phyloP scores from a whole-genome alignment of 1,284 basidiomycete species.

The Trichosporon sp. region DNA sequence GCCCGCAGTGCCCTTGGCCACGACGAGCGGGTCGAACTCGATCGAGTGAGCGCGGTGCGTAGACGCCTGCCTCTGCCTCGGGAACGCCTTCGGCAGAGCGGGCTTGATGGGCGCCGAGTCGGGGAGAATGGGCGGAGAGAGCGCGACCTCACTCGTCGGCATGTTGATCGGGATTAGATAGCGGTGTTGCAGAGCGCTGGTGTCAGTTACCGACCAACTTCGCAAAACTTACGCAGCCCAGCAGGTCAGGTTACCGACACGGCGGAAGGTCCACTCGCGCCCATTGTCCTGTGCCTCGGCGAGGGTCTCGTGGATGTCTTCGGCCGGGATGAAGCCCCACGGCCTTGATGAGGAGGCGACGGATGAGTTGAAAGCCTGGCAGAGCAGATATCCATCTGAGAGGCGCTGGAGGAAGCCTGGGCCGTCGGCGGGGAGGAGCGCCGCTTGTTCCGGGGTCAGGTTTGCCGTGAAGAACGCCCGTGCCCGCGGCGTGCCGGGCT shows the following conservation, averaged over 20 bases:
- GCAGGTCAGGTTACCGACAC: conserved; percentile 51
- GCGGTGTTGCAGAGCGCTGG: conserved; percentile 49
- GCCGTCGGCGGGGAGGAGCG: conserved; percentile 35
- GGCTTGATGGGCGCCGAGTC: conserved; percentile 27
- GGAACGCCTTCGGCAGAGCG: conserved; percentile 18
- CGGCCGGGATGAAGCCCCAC: conserved; percentile 54
- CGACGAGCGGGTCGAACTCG: conserved; percentile 50
- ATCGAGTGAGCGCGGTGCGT: conserved; percentile 25
- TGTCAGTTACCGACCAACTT: not conserved
- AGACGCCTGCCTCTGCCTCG: not conserved
- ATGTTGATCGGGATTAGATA: conserved; percentile 49
- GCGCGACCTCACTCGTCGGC: conserved; percentile 28
- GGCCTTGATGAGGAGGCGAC: conserved; percentile 42
- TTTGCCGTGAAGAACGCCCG: conserved; percentile 46
- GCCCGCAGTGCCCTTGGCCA: conserved; percentile 45
- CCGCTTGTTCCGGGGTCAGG: conserved; percentile 39
- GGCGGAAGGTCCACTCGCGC: conserved; percentile 53
- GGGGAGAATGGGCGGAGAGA: conserved; percentile 19
- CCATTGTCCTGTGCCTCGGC: conserved; percentile 31
- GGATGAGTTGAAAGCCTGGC: conserved; percentile 49
- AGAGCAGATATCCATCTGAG: conserved; percentile 53
- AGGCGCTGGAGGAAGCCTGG: conserved; percentile 23
- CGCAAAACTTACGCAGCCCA: conserved; percentile 53
- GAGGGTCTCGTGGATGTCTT: conserved; percentile 54
- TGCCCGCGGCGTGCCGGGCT: conserved; percentile 39